Conservation (phyloP, 768 basidiomycete species). For the Asterophora lycoperdoides region DNA sequence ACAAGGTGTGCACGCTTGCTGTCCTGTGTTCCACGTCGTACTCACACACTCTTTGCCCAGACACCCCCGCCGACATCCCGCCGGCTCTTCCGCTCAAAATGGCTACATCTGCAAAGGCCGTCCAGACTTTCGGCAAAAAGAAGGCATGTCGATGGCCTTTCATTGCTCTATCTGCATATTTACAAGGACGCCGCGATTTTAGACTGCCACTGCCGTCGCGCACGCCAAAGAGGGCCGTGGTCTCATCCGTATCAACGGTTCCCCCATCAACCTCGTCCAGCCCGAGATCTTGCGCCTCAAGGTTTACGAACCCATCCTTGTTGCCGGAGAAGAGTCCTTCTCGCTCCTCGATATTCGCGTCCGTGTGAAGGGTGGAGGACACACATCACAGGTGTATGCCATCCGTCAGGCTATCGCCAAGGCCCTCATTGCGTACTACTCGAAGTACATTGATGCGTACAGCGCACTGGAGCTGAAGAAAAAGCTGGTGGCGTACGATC, state of each 20-base stretch:
- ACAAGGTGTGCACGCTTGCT: conserved; percentile 29
- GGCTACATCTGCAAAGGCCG: conserved; percentile 78
- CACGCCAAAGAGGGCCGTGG: conserved; percentile 96
- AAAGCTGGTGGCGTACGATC: conserved; percentile 93
- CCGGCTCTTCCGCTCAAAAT: conserved; percentile 44
- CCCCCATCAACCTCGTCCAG: conserved; percentile 92
- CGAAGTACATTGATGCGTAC: conserved; percentile 97
- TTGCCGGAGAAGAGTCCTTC: conserved; percentile 88
- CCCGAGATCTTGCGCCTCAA: conserved; percentile 97
- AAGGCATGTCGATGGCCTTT: conserved; percentile 58
- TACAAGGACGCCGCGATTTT: conserved; percentile 4
- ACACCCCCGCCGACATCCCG: conserved; percentile 20
- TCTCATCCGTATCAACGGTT: conserved; percentile 93
- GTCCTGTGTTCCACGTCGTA: not conserved
- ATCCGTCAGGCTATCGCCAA: conserved; percentile 99
- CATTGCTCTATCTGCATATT: conserved; percentile 11
- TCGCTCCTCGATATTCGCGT: conserved; percentile 90
- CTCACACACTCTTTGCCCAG: not conserved
- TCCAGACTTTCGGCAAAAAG: conserved; percentile 99
- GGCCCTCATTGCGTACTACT: conserved; percentile 96
- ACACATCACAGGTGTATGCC: conserved; percentile 98
- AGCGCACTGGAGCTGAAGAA: conserved; percentile 98
- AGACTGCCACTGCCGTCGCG: conserved; percentile 98
- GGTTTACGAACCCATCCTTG: conserved; percentile 95
- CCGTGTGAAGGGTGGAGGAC: conserved; percentile 98